Conservation (phyloP, 805 yeast species). For the Spathaspora sp. region DNA sequence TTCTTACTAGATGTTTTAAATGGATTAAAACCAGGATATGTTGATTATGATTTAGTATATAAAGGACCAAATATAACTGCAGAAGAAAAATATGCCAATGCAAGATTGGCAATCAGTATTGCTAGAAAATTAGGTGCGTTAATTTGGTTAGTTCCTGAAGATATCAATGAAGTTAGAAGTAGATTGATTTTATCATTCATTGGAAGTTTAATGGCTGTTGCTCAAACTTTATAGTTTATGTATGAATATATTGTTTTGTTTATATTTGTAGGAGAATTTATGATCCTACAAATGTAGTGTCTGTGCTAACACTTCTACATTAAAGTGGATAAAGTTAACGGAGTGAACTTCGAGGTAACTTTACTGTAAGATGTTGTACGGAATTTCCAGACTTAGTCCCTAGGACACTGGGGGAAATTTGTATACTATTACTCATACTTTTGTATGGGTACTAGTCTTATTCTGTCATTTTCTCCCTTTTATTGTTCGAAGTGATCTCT, state of each 20-base stretch:
- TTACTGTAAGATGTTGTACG: too few species aligned
- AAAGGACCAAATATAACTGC: conserved; percentile 62
- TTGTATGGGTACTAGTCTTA: too few species aligned
- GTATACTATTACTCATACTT: too few species aligned
- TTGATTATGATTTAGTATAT: conserved; percentile 88
- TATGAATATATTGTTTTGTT: not conserved
- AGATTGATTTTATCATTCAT: conserved; percentile 91
- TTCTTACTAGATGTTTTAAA: conserved; percentile 86
- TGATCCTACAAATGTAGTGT: too few species aligned
- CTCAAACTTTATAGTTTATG: conserved; percentile 16
- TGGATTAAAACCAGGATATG: conserved; percentile 96
- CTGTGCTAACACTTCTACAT: too few species aligned
- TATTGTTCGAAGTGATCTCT: too few species aligned
- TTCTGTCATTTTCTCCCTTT: too few species aligned
- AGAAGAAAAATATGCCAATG: conserved; percentile 89
- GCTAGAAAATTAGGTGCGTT: conserved; percentile 97
- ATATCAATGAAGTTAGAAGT: conserved; percentile 92
- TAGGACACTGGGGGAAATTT: too few species aligned
- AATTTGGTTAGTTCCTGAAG: conserved; percentile 99
- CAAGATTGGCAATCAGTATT: conserved; percentile 93
- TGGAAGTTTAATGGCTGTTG: conserved; percentile 80
- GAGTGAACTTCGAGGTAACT: too few species aligned
- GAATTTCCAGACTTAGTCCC: too few species aligned
- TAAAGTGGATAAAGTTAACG: too few species aligned
- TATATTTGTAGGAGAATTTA: not conserved